phyloP scores from a whole-genome alignment of 2,329 filamentous ascomycete species.

The Stromatinia cepivora region DNA sequence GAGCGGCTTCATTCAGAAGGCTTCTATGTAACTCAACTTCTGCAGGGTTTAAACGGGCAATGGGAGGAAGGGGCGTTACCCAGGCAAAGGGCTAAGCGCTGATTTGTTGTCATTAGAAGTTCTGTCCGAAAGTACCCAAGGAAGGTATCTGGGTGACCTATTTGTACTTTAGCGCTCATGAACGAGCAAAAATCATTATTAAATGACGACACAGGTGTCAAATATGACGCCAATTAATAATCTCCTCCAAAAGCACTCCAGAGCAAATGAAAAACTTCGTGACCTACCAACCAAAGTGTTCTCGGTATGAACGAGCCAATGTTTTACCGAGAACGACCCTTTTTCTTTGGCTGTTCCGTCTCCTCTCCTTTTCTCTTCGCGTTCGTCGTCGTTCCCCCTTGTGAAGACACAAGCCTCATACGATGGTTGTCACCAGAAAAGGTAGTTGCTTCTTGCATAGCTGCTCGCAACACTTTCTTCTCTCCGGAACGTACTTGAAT shows the following conservation, averaged over 20 bases:
- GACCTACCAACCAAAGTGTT: conserved; percentile 26
- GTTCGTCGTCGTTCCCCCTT: conserved; percentile 5
- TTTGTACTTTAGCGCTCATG: conserved; percentile 38
- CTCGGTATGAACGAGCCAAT: neutral
- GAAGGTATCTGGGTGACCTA: conserved; percentile 30
- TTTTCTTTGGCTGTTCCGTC: conserved; percentile 28
- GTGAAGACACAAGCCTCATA: conserved; percentile 36
- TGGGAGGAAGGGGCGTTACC: conserved; percentile 37
- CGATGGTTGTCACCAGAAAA: conserved; percentile 38
- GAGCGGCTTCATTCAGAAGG: conserved; percentile 19
- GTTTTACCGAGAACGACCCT: conserved; percentile 29
- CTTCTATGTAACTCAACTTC: conserved; percentile 35
- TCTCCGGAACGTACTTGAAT: conserved; percentile 63
- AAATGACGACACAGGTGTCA: conserved; percentile 26
- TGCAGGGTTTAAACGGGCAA: conserved; percentile 31
- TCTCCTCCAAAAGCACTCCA: conserved; percentile 11
- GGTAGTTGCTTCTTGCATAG: conserved; percentile 44
- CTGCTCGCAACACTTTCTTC: conserved; percentile 56
- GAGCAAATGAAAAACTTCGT: conserved; percentile 23
- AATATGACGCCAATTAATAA: conserved; percentile 15
- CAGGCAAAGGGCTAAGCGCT: conserved; percentile 35
- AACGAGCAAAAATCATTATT: conserved; percentile 28
- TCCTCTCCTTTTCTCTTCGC: conserved; percentile 33
- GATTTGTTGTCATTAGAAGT: conserved; percentile 34
- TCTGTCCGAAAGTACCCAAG: conserved; percentile 24